phyloP scores from a whole-genome alignment of 1,284 basidiomycete species.

The Xanthoconium separans region DNA sequence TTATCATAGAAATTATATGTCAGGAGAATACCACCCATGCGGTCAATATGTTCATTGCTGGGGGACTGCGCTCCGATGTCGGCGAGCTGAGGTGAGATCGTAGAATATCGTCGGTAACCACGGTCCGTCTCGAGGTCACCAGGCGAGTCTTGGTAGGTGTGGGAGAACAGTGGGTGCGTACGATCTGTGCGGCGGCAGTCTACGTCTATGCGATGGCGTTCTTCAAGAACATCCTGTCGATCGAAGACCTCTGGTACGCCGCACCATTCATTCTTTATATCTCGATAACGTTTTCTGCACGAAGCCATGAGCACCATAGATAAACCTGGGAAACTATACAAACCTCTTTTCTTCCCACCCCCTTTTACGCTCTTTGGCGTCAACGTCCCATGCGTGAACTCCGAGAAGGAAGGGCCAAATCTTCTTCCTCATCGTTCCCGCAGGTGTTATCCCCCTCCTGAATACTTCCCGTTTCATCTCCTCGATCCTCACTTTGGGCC shows the following conservation, averaged over 20 bases:
- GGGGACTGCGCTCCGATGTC: slow-evolving; percentile 83
- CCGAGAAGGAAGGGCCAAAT: slow-evolving; percentile 93
- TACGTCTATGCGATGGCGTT: slow-evolving; percentile 89
- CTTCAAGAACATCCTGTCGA: slow-evolving; percentile 75
- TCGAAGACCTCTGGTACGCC: slow-evolving; percentile 79
- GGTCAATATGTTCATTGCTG: slow-evolving; percentile 84
- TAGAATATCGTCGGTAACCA: slow-evolving; percentile 50
- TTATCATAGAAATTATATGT: slow-evolving; percentile 94
- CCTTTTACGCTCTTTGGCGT: slow-evolving; percentile 50
- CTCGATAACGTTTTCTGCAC: slow-evolving; percentile 62
- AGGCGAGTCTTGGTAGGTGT: slow-evolving; percentile 35
- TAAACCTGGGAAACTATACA: slow-evolving; percentile 17
- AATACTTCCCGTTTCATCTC: slow-evolving; percentile 79
- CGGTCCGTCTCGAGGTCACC: slow-evolving; percentile 51
- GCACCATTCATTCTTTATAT: slow-evolving; percentile 77
- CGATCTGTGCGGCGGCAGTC: slow-evolving; percentile 98
- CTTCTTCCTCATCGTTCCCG: slow-evolving; percentile 56
- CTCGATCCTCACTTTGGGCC: slow-evolving; percentile 60
- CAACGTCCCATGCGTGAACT: slow-evolving; percentile 77
- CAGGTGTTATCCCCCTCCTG: slow-evolving; percentile 61
- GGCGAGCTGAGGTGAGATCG: slow-evolving; percentile 65
- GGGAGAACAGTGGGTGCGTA: slow-evolving; percentile 82
- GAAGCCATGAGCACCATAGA: slow-evolving; percentile 15
- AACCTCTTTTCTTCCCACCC: slow-evolving; percentile 68
- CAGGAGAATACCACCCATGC: slow-evolving; percentile 78